Conservation (phyloP, 1,284 basidiomycete genomes). For the Tranzscheliella williamsii region DNA sequence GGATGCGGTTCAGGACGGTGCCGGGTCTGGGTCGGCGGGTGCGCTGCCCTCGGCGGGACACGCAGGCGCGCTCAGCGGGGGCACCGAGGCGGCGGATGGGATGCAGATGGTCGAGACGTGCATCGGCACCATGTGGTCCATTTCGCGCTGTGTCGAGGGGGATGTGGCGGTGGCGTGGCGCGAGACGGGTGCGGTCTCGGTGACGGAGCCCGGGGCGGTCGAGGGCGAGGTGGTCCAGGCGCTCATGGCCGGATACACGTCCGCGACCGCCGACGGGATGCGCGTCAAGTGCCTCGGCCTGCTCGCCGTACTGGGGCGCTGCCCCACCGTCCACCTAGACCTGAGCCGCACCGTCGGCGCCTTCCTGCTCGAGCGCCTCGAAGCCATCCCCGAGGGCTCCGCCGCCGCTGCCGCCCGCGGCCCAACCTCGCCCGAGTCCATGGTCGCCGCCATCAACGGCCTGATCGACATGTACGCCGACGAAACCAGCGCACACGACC, state of each 20-base stretch:
- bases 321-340: neutral
- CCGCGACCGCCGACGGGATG: slow-evolving; percentile 37
- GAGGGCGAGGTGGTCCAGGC: slow-evolving; percentile 28
- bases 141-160: slow-evolving; percentile 43
- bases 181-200: neutral
- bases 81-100: slow-evolving; percentile 31
- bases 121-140: slow-evolving; percentile 47
- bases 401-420: neutral
- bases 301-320: slow-evolving; percentile 39
- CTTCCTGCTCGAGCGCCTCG: slow-evolving; percentile 34
- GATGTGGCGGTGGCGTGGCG: slow-evolving; percentile 15
- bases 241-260: slow-evolving; percentile 30
- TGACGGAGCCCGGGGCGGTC: slow-evolving; percentile 1
- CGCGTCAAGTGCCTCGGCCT: slow-evolving; percentile 45
- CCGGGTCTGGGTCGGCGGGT: neutral
- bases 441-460: slow-evolving; percentile 80
- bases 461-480: slow-evolving; percentile 94
- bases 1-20: neutral
- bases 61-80: neutral
- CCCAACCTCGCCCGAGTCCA: slow-evolving; percentile 68
- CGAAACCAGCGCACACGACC: slow-evolving; percentile 79
- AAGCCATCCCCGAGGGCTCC: slow-evolving; percentile 16
- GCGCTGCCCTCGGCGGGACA: neutral
- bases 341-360: slow-evolving; percentile 24
- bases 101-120: slow-evolving; percentile 46